phyloP scores from a whole-genome alignment of 129 eudicot genomes.

The Pulicaria dysenterica region DNA sequence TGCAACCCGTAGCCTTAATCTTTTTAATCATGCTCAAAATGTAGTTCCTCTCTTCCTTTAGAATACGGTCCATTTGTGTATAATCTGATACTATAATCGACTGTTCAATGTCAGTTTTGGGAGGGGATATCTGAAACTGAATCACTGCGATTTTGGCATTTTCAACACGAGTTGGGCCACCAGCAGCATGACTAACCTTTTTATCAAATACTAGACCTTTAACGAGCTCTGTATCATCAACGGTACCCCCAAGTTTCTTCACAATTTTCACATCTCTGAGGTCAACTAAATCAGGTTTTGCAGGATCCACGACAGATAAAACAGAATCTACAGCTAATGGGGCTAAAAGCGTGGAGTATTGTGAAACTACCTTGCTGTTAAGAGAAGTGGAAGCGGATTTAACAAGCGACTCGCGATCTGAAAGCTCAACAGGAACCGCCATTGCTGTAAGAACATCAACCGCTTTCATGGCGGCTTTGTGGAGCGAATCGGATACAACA shows the following conservation, averaged over 20 bases:
- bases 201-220: conserved; percentile 87
- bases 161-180: conserved; percentile 76
- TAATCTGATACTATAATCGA: conserved; percentile 89
- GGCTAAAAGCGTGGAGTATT: conserved; percentile 79
- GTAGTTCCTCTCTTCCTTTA: conserved; percentile 92
- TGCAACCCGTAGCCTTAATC: conserved; percentile 85
- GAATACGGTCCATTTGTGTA: conserved; percentile 88
- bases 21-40: conserved; percentile 89
- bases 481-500: conserved; percentile 68
- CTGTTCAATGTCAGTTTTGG: conserved; percentile 92
- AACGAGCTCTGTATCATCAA: conserved; percentile 84
- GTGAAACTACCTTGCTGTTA: conserved; percentile 90
- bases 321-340: conserved; percentile 91
- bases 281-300: conserved; percentile 79
- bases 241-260: conserved; percentile 86
- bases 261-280: conserved; percentile 81
- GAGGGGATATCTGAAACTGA: conserved; percentile 93
- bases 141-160: conserved; percentile 89
- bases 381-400: conserved; percentile 82
- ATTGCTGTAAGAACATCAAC: conserved; percentile 74
- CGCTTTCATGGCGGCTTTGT: conserved; percentile 56
- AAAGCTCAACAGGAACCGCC: conserved; percentile 83
- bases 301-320: conserved; percentile 73
- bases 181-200: conserved; percentile 86
- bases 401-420: conserved; percentile 73